phyloP scores from a whole-genome alignment of 208 protist genomes.

The Trypanosoma cruzi region DNA sequence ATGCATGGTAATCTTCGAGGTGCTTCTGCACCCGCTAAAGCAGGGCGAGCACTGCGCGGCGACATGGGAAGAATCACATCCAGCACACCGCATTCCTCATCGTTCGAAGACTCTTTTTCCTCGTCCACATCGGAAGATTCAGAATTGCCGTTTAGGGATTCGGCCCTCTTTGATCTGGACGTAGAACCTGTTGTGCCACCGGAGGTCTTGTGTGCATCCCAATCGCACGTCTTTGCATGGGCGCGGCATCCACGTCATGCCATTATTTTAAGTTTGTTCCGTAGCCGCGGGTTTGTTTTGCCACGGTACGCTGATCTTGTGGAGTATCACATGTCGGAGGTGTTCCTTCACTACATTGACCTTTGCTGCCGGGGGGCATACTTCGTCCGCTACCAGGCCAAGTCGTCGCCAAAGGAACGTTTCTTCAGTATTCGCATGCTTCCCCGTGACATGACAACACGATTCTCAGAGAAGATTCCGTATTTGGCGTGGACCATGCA shows the following conservation, averaged over 20 bases:
- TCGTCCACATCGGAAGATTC: background rate
- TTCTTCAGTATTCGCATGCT: slow-evolving; percentile 79
- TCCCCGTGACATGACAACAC: slow-evolving; percentile 29
- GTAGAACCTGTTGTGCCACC: slow-evolving; percentile 59
- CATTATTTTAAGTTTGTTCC: slow-evolving; percentile 63
- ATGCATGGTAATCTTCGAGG: background rate
- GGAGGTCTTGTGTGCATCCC: slow-evolving; percentile 37
- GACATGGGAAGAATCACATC: background rate
- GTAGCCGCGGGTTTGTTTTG: slow-evolving; percentile 59
- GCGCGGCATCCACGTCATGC: slow-evolving; percentile 55
- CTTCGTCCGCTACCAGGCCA: slow-evolving; percentile 68
- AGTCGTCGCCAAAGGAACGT: slow-evolving; percentile 65
- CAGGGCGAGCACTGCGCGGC: background rate
- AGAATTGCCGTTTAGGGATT: slow-evolving; percentile 1
- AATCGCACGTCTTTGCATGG: slow-evolving; percentile 43
- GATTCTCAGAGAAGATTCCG: slow-evolving; percentile 38
- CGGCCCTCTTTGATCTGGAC: slow-evolving; percentile 38
- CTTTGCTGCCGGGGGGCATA: slow-evolving; percentile 66
- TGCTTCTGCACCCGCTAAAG: background rate
- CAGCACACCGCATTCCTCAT: background rate
- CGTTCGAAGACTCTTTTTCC: slow-evolving; percentile 7
- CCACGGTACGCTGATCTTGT: slow-evolving; percentile 58
- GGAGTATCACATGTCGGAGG: slow-evolving; percentile 87
- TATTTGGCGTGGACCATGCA: slow-evolving; percentile 65
- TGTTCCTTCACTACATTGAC: slow-evolving; percentile 73